Percentiles rank a stretch among this genome's conserved stretches.
These are phyloP conservation scores for Trichoderma endophyticum DNA, from an alignment of 2,329 filamentous ascomycete species.

Conservation along the genomic window DNA sequence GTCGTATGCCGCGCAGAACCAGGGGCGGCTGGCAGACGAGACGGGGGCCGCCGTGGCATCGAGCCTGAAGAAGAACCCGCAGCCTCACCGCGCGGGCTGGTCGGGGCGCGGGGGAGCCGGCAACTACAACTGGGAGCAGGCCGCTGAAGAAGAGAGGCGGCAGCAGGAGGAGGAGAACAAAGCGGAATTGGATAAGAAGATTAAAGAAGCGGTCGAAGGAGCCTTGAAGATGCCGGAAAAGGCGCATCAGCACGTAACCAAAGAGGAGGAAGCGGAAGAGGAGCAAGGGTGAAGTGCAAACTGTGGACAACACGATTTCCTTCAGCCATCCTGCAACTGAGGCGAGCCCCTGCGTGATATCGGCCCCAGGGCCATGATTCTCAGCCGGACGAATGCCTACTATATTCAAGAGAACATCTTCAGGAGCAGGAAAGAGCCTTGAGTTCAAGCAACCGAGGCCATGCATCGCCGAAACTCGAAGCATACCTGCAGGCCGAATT, in stretches of 20 bases:
- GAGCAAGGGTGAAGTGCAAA: not conserved
- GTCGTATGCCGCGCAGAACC: slow-evolving; percentile 32
- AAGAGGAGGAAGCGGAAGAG: slow-evolving; percentile 3
- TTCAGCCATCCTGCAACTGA: not conserved
- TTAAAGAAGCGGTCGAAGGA: slow-evolving; percentile 46
- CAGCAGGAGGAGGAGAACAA: slow-evolving; percentile 26
- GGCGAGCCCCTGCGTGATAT: not conserved
- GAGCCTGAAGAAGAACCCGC: slow-evolving; percentile 27
- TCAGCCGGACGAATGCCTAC: not conserved
- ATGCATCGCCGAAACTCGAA: not conserved
- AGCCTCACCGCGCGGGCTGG: slow-evolving; percentile 24
- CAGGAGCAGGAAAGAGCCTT: not conserved
- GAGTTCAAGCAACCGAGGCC: not conserved
- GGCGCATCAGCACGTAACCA: slow-evolving; percentile 37
- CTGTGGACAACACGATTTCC: not conserved
- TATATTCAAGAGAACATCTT: not conserved
- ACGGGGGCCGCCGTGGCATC: slow-evolving; percentile 35
- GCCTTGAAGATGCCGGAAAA: slow-evolving; percentile 46
- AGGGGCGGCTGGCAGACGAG: slow-evolving; percentile 34
- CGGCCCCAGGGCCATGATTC: not conserved
- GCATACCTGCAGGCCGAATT: not conserved
- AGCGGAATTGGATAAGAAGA: slow-evolving; percentile 40
- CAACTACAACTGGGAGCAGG: slow-evolving; percentile 43
- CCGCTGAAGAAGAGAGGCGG: slow-evolving; percentile 29
- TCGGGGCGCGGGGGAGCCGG: slow-evolving; percentile 56